Base-by-base conservation (phyloP, 2,329 filamentous ascomycete genomes). In the Fusarium luffae region DNA sequence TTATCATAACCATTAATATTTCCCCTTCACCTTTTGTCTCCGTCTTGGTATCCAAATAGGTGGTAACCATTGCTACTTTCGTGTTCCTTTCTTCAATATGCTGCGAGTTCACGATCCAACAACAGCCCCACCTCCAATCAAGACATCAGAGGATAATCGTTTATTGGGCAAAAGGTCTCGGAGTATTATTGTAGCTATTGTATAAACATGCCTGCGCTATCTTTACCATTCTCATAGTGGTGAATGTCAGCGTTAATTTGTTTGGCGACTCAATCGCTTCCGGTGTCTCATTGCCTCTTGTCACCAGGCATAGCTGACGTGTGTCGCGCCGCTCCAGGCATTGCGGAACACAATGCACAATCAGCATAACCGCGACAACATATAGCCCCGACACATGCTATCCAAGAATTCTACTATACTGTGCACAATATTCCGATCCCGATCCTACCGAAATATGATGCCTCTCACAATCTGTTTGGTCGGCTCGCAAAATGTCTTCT, bases 1-100 rank as follows among this genome's bases (percentile, higher is more conserved):
- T 1, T 32, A 8, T n/a, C n/a, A 2, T 32, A 16, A 14, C 2
- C 28, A 30, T 1, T 2, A 2, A 30, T 30, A 1, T 30, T 7
- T 37, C 7, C 18, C 3, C 7, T 37, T 12, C 3, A 11, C 0
- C 10, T 37, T n/a, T 37, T 12, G 34, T n/a, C 34, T 12, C 5
- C 3, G 34, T 37, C 10, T 37, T n/a, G 9, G 16, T 18, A n/a
- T n/a, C n/a, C n/a, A n/a, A n/a, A n/a, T n/a, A n/a, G n/a, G n/a
- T n/a, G n/a, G n/a, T n/a, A n/a, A n/a, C n/a, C n/a, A n/a, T n/a
- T n/a, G n/a, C n/a, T n/a, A n/a, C n/a, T n/a, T n/a, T 6, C 3
- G 5, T 11, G 9, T 18, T 1, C 3, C 5, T 18, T 6, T 10
- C 9, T 6, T 12, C 18, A 12, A 34, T 11, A 0, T 37, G 18